Evolutionary conservation across 352 stramenopile genomes (phyloP), one percentile per base, ranked within the genome.

Genomic region (Pythium aristosporum): DNA sequence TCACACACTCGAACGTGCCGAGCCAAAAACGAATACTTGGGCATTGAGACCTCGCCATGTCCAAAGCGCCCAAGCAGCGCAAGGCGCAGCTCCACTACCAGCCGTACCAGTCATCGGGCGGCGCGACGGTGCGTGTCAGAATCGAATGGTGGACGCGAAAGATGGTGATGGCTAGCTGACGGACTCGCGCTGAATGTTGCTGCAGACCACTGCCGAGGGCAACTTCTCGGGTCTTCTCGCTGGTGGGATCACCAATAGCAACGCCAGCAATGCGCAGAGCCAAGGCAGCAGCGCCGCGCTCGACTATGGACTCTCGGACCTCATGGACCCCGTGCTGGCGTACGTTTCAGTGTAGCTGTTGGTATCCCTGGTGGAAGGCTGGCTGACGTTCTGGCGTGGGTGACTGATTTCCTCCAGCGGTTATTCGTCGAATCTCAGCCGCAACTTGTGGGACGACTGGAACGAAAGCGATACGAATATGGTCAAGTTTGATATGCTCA

Each of bases 401-500:
- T n/a, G n/a, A n/a, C n/a, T n/a, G n/a, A 30, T 53, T 34, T 34
- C 34, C 11, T 39, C 10, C 54, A 95, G 87, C 13, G 87, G 83
- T 3, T 73, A 94, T 8, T 88, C 85, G 53, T 89, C 81, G n/a
- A 89, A 78, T 41, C 71, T 92, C 66, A 92, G 83, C 44, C 82
- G 87, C 43, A 95, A 95, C 65, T 68, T 95, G 21, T 95, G 87
- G 87, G 85, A 93, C 58, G 87, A 95, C 70, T 95, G 87, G 87
- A 95, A 91, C 61, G 86, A 94, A 59, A 82, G 74, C 61, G 85
- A 89, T 53, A 61, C 73, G 30, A 85, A 74, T 57, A 85, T 92
- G 47, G 67, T 70, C 34, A 88, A 89, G 67, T 84, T 91, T 46
- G 80, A 89, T 62, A 87, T 89, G 74, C 83, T 90, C 34, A 71